Evolutionary conservation across 148 eudicot genomes (phyloP).

Genomic region (Arctostaphylos glauca): DNA sequence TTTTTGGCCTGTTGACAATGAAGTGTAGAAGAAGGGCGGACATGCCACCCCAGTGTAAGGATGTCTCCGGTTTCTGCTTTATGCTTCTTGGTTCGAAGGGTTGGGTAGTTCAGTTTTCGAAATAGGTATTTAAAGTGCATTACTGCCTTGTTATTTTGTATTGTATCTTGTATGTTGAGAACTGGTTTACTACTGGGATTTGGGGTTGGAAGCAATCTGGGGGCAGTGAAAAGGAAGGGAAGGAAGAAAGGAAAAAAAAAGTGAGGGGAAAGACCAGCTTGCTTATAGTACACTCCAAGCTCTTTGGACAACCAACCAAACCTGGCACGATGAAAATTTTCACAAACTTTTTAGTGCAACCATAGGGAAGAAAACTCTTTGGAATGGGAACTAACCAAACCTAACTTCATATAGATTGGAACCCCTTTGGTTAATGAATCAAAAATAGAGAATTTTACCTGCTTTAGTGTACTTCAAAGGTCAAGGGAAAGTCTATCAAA

Average conservation of each 20-base stretch:
- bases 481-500: not conserved
- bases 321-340: not conserved
- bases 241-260: not conserved
- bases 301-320: too few relatives aligned
- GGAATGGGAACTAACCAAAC: not conserved
- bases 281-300: not conserved
- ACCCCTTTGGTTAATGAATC: not conserved
- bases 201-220: not conserved
- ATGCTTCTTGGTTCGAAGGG: not conserved
- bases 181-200: not conserved
- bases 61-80: not conserved
- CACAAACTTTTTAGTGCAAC: not conserved
- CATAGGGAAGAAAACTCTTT: not conserved
- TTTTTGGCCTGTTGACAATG: not conserved
- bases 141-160: not conserved
- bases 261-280: not conserved
- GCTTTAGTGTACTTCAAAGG: not conserved
- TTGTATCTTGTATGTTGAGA: not conserved
- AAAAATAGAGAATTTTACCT: not conserved
- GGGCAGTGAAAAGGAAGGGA: not conserved
- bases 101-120: not conserved
- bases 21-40: not conserved
- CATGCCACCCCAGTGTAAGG: not conserved
- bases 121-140: not conserved
- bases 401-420: not conserved